Conservation (phyloP, 169 alveolate genomes). For the Eimeria sp. region DNA sequence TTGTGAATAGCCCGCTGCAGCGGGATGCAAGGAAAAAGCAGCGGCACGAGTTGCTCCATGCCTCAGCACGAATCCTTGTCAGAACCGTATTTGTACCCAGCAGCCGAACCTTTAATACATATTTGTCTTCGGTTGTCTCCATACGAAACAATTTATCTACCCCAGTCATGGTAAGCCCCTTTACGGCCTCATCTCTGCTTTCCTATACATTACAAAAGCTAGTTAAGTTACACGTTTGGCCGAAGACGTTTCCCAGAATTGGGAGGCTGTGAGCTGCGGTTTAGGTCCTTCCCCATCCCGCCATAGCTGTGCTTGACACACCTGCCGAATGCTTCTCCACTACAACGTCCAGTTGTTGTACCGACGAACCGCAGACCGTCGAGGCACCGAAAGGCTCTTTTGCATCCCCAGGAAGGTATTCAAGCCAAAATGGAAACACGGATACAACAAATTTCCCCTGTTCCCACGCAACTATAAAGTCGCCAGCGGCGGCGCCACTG, state of each 20-base stretch:
- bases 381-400: neutral
- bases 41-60: conserved; percentile 36
- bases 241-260: neutral
- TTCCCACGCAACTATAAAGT: neutral
- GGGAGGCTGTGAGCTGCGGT: neutral
- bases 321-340: neutral
- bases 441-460: no score
- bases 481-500: neutral
- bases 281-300: conserved; percentile 80
- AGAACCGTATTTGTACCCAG: conserved; percentile 66
- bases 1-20: neutral
- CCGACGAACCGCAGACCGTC: neutral
- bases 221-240: neutral
- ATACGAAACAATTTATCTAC: conserved; percentile 46
- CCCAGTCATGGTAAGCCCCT: conserved; percentile 72
- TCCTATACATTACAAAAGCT: neutral
- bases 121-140: conserved; percentile 70
- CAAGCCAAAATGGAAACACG: neutral
- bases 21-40: conserved; percentile 24
- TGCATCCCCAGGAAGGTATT: neutral
- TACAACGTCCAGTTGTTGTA: neutral
- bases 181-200: neutral
- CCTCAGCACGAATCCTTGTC: conserved; percentile 63
- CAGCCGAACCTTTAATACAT: conserved; percentile 60
- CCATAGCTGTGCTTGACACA: conserved; percentile 29